phyloP scores from a whole-genome alignment of 179 eudicot genomes.

The Dionaea muscipula region DNA sequence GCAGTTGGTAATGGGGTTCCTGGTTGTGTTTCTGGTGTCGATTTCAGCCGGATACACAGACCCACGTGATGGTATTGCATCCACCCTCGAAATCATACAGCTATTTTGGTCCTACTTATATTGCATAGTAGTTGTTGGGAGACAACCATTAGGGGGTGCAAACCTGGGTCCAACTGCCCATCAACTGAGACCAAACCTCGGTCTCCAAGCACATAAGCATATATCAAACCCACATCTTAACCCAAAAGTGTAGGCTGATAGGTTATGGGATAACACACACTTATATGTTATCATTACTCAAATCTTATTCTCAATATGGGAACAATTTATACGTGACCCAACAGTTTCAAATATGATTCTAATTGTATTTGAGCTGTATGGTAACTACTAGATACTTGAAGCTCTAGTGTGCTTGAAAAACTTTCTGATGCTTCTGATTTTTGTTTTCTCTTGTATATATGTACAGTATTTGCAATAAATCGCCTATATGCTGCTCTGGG shows the following conservation, averaged over 20 bases:
- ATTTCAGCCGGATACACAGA: conserved; percentile 44
- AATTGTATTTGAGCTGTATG: too few relatives aligned
- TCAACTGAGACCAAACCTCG: too few relatives aligned
- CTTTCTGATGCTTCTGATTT: not conserved
- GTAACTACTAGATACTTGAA: not conserved
- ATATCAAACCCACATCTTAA: too few relatives aligned
- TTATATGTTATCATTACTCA: too few relatives aligned
- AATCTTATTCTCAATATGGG: too few relatives aligned
- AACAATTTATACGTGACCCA: too few relatives aligned
- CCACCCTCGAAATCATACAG: not conserved
- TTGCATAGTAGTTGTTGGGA: not conserved
- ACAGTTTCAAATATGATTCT: too few relatives aligned
- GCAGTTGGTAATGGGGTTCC: conserved; percentile 26
- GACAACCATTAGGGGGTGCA: not conserved
- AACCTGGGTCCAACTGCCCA: too few relatives aligned
- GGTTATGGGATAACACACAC: too few relatives aligned
- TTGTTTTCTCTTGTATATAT: not conserved
- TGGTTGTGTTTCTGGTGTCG: conserved; percentile 23
- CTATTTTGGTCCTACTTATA: not conserved
- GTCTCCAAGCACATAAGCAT: too few relatives aligned
- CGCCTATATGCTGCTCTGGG: conserved; percentile 72
- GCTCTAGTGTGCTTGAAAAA: not conserved
- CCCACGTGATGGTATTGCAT: conserved; percentile 65
- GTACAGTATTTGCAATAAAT: conserved; percentile 77
- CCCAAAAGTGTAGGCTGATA: too few relatives aligned